Evolutionary conservation across 441 rosid species (phyloP), one percentile per base, ranked within the genome.

Genomic region (Flueggea neowawraea): DNA sequence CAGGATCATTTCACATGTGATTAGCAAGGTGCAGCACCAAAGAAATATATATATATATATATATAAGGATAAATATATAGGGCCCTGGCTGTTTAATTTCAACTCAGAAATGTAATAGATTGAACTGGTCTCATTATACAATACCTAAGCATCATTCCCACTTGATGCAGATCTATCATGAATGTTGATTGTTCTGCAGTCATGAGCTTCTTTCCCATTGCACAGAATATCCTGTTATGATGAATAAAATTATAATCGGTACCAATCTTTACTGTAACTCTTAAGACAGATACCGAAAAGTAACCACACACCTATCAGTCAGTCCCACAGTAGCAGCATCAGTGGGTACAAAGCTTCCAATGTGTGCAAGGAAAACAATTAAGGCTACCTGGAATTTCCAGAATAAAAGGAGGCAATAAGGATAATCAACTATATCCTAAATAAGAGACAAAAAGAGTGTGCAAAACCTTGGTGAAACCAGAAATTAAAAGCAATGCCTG

Each of bases 261-360:
- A 59, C 32, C 14, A 16, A 64, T 16, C 33, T 50, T 60, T 28
- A 63, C 13, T 36, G 55, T 6, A 52, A 57, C 47, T 60, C 54
- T 14, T 67, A 67, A 62, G 58, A 36, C 59, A 65, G 53, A 69
- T 61, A 39, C 51, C 45, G 49, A 65, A 63, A 69, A 65, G 31
- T 52, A 50, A 55, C 22, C 57, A 65, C 15, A 28, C 45, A 90
- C 99, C 99, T 87, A 75, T 95, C 97, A 33, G 97, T 95, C 84
- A 95, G 79, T 57, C 99, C 99, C 72, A 95, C 80, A 54, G 89
- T 88, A 61, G 99, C 99, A 63, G 96, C 80, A 66, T 95, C 96
- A 71, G 99, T 97, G 12, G 99, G 99, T 73, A 95, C 97, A 78
- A 89, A 94, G 81, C 99, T 91, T 74, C 97, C 99, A 16, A 94